Base-by-base conservation (phyloP, 2,329 filamentous ascomycete genomes). In the Ophiostoma australiae region DNA sequence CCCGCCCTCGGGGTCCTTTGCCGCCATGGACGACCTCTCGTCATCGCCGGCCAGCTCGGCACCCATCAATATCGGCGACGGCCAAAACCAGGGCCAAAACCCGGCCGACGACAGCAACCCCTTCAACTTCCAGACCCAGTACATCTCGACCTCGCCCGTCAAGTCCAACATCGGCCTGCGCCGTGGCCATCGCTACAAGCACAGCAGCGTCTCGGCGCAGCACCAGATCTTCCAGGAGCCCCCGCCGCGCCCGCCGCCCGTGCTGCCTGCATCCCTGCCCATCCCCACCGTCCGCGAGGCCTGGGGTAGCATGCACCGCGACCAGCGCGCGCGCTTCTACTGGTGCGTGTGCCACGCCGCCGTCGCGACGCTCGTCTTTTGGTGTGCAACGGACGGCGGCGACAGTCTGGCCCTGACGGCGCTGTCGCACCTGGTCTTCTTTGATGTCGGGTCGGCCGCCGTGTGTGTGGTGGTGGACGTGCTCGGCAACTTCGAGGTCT, bases 211-310 rank as follows among this genome's bases (percentile, higher is more conserved):
- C 71, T 97, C 92, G 27, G 82, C 88, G 8, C 88, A 90, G 76
- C 94, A 98, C 79, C 94, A 97, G 80, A 96, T 98, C 80, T 97
- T 98, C 80, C 92, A 96, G 76, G 93, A 97, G 79, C 95, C 95
- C 7, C 90, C 93, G 0, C 91, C 88, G 4, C 87, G 94, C 70
- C 91, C 94, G 0, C 94, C 95, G 4, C 87, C 97, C 33, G 91
- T 94, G 52, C 87, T 99, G 0, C 95, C 95, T 1, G 93, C 94
- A 70, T 97, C 94, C 41, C 86, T 99, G 0, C 95, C 95, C 0
- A 91, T 97, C 52, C 95, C 95, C 0, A 99, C 94, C 0, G 84
- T 93, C 73, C 89, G 87, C 74, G 95, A 99, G 82, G 94, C 93
- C 74, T 91, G 93, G 82, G 87, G 88, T 75, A 96, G 92, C 81